These are phyloP conservation scores for Lavandula angustifolia DNA, from an alignment of 257 asterid species.

Conservation along the genomic window DNA sequence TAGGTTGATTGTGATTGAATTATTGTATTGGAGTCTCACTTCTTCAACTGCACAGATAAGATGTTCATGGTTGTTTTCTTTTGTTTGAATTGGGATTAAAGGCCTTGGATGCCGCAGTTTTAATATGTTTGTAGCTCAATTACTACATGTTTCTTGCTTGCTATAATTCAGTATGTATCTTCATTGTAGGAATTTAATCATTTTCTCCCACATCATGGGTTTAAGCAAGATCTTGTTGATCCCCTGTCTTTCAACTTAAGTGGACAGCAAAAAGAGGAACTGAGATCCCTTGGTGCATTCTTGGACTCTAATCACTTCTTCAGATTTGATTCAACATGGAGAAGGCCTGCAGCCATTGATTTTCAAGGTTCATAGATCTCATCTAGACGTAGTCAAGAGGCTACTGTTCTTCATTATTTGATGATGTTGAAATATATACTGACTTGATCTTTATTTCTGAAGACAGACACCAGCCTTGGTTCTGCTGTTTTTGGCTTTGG, in stretches of 20 bases:
- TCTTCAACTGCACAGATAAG: neutral
- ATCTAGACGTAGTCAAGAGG: neutral
- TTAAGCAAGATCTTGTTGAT: constrained; percentile 44
- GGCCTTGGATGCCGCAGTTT: neutral
- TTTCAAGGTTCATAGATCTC: constrained; percentile 53
- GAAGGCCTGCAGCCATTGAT: constrained; percentile 42
- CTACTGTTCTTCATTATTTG: no score
- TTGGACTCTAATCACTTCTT: constrained; percentile 39
- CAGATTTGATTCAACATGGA: constrained; percentile 36
- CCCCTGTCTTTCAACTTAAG: constrained; percentile 39
- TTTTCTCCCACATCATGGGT: constrained; percentile 41
- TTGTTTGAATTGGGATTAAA: neutral
- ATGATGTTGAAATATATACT: constrained; percentile 7
- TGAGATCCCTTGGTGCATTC: constrained; percentile 45
- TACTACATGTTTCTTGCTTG: neutral
- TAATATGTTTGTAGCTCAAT: neutral
- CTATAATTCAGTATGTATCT: neutral
- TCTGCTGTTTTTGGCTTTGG: constrained; percentile 53
- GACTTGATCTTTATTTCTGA: constrained; percentile 29
- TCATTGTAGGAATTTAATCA: constrained; percentile 54
- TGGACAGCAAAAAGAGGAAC: constrained; percentile 44
- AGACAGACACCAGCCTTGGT: constrained; percentile 48
- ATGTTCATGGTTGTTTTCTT: neutral
- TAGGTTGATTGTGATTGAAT: neutral
- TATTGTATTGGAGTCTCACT: neutral